Evolutionary conservation across 2,329 filamentous ascomycete species (phyloP).

Genomic region (Aspergillus sp.): DNA sequence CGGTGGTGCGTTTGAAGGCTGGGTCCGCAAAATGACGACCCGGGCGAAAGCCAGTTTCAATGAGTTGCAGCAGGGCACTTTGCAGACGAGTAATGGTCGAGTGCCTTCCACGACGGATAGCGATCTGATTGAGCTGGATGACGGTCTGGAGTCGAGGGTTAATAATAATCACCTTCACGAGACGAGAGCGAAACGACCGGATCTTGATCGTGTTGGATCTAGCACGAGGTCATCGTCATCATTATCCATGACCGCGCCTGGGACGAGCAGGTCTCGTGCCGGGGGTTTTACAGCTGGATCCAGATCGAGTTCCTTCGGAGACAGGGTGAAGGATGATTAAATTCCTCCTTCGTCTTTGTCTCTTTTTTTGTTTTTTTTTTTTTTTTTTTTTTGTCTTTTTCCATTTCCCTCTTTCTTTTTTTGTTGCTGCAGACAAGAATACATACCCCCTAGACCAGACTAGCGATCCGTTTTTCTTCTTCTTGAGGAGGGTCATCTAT

Average conservation of each 20-base stretch:
- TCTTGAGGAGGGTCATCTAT: no score
- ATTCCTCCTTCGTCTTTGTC: background rate
- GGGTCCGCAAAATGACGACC: conserved; percentile 71
- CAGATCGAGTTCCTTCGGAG: conserved; percentile 5
- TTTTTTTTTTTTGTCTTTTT: no score
- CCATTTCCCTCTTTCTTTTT: no score
- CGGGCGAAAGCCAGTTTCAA: conserved; percentile 33
- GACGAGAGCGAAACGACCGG: conserved; percentile 9
- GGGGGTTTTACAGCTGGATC: conserved; percentile 4
- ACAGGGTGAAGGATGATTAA: conserved; percentile 25
- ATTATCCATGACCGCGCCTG: conserved; percentile 19
- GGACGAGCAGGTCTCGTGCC: conserved; percentile 31
- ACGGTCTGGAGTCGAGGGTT: conserved; percentile 24
- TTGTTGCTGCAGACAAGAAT: no score
- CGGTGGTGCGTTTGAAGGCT: conserved; percentile 79
- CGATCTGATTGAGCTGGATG: conserved; percentile 39
- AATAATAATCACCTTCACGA: conserved; percentile 11
- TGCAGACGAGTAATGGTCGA: conserved; percentile 16
- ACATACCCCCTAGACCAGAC: no score
- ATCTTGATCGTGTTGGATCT: conserved; percentile 10
- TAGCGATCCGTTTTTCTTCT: no score
- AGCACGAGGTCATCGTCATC: conserved; percentile 14
- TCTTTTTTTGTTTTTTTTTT: no score
- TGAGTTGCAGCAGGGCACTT: conserved; percentile 31
- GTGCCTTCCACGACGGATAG: conserved; percentile 22